phyloP scores from a whole-genome alignment of 768 basidiomycete species.

The Fomitopsis serialis region DNA sequence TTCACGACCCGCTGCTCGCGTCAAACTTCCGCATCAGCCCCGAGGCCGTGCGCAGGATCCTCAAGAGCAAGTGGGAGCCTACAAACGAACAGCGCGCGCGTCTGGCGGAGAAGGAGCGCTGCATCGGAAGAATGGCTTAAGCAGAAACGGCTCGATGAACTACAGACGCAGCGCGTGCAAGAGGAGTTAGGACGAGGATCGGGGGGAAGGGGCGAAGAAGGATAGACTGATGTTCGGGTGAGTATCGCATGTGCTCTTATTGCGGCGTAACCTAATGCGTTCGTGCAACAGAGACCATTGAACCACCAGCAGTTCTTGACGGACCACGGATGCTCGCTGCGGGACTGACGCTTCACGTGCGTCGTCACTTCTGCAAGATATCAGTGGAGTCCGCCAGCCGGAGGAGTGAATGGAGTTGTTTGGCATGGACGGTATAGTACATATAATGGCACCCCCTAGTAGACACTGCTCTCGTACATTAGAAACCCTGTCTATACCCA shows the following conservation, averaged over 20 bases:
- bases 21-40: constrained; percentile 43
- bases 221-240: background rate
- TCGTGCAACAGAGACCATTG: too few species aligned
- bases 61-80: constrained; percentile 40
- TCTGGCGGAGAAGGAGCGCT: constrained; percentile 25
- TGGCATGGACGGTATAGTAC: too few species aligned
- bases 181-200: background rate
- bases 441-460: too few species aligned
- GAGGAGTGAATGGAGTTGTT: too few species aligned
- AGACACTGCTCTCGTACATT: too few species aligned
- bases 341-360: too few species aligned
- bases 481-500: too few species aligned
- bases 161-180: constrained; percentile 3
- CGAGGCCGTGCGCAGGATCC: constrained; percentile 47
- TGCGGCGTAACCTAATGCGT: too few species aligned
- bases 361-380: too few species aligned
- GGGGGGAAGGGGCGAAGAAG: background rate
- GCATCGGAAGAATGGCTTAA: constrained; percentile 16
- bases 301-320: background rate
- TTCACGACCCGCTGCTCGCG: constrained; percentile 38
- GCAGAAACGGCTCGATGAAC: constrained; percentile 14
- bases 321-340: background rate
- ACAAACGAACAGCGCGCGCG: constrained; percentile 24
- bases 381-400: too few species aligned
- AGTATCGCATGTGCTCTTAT: background rate